Evolutionary conservation across 1,284 basidiomycete genomes (phyloP).

Genomic region (Puccinia triticina): DNA sequence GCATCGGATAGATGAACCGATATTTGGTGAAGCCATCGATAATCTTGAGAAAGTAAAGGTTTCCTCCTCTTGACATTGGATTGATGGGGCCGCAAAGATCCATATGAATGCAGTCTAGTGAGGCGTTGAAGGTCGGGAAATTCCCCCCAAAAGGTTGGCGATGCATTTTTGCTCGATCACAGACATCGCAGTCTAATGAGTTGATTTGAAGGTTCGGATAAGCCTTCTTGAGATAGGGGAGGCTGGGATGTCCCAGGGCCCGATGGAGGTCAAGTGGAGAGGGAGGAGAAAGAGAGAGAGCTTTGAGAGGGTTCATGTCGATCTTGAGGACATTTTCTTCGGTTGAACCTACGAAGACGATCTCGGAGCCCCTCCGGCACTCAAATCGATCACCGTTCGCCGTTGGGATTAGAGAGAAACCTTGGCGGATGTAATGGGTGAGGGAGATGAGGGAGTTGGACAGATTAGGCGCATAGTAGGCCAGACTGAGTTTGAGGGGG

Average conservation of each 20-base stretch:
- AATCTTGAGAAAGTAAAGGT: background rate
- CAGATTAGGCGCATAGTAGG: background rate
- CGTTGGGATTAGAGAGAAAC: background rate
- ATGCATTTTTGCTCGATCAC: background rate
- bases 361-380: background rate
- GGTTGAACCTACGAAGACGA: background rate
- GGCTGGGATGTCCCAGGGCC: background rate
- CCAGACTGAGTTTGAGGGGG: background rate
- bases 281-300: background rate
- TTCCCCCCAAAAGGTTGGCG: background rate
- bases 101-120: background rate
- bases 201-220: background rate
- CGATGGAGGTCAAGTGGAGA: background rate
- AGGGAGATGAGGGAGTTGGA: background rate
- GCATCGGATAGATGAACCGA: background rate
- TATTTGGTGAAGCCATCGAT: background rate
- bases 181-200: background rate
- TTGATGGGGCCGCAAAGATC: background rate
- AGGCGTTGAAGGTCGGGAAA: background rate
- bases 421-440: background rate
- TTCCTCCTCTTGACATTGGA: background rate
- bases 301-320: background rate
- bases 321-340: background rate
- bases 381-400: background rate
- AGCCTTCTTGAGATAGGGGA: background rate